Evolutionary conservation across 441 rosid genomes (phyloP).

Genomic region (Pelargonium myrrhifolium): DNA sequence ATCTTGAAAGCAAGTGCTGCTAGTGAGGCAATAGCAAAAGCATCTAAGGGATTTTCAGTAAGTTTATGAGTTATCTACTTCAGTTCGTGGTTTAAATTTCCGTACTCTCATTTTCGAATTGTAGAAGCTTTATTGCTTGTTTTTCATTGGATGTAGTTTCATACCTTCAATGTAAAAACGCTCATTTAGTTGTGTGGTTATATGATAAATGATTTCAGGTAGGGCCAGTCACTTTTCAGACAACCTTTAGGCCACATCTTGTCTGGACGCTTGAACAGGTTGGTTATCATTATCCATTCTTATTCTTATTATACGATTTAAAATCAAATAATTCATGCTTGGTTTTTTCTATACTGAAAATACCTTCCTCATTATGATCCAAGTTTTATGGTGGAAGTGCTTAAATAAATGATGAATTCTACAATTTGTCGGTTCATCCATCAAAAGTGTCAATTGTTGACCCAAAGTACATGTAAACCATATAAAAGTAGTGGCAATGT

Average conservation of each 20-base stretch:
- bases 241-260: constrained; percentile 17
- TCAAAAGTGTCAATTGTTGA: too few relatives aligned
- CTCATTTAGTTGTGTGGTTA: not conserved
- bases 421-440: too few relatives aligned
- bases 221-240: constrained; percentile 21
- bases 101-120: not conserved
- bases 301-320: too few relatives aligned
- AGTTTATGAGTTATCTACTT: not conserved
- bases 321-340: too few relatives aligned
- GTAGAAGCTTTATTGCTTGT: not conserved
- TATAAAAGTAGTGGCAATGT: too few relatives aligned
- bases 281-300: not conserved
- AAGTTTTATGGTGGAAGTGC: too few relatives aligned
- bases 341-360: too few relatives aligned
- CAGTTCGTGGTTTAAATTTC: not conserved
- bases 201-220: constrained; percentile 9
- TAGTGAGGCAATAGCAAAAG: constrained; percentile 24
- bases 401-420: too few relatives aligned
- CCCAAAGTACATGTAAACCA: too few relatives aligned
- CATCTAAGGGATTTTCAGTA: constrained; percentile 22
- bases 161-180: not conserved
- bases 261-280: constrained; percentile 19
- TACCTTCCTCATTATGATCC: too few relatives aligned
- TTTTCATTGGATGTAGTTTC: not conserved
- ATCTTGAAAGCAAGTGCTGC: constrained; percentile 30